phyloP scores from a whole-genome alignment of 2,329 filamentous ascomycete species.

The Ascocoryne sarcoides region DNA sequence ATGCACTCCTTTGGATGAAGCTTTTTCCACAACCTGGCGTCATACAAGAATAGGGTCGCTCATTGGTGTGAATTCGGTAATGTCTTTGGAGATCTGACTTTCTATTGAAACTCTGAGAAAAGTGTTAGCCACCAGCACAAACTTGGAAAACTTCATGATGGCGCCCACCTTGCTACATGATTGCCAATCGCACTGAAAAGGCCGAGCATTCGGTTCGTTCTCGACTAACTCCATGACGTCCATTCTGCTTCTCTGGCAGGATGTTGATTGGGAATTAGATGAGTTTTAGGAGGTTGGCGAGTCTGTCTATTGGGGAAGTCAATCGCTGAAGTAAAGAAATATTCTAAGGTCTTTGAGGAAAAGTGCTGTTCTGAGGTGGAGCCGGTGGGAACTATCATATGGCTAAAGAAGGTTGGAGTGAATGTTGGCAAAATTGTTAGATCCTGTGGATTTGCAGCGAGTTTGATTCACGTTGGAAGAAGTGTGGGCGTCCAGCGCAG shows the following conservation, averaged over 20 bases:
- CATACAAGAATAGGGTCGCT: conserved; percentile 56
- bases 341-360: too few species aligned
- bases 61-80: conserved; percentile 64
- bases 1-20: conserved; percentile 62
- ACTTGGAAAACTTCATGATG: neutral
- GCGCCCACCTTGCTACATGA: conserved; percentile 49
- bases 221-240: conserved; percentile 58
- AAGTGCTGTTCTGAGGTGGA: neutral
- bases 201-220: conserved; percentile 52
- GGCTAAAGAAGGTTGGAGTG: too few species aligned
- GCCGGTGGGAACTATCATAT: too few species aligned
- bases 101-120: conserved; percentile 56
- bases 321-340: too few species aligned
- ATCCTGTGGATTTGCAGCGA: too few species aligned
- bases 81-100: conserved; percentile 64
- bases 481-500: conserved; percentile 20
- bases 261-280: too few species aligned
- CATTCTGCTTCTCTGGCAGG: conserved; percentile 34
- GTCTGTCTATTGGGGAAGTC: too few species aligned
- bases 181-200: conserved; percentile 57
- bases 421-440: too few species aligned
- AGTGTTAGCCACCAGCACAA: neutral
- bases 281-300: too few species aligned
- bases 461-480: too few species aligned
- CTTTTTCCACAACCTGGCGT: conserved; percentile 56